phyloP scores from a whole-genome alignment of 208 protist genomes.

The Tritrichomonas musculus region DNA sequence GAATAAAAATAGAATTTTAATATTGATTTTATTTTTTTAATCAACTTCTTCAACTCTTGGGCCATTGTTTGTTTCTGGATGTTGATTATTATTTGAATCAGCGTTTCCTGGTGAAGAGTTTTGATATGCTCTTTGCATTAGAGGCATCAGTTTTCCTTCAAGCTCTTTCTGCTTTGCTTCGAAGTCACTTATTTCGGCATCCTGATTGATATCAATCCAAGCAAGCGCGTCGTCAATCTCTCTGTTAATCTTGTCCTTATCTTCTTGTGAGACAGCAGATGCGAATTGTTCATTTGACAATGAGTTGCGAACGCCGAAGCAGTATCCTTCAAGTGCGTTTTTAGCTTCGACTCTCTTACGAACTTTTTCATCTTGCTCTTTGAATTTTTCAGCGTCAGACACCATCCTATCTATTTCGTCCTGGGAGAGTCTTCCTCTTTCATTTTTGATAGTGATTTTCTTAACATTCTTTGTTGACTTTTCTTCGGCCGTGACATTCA shows the following conservation, averaged over 20 bases:
- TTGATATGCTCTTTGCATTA: not conserved
- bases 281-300: not conserved
- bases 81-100: not conserved
- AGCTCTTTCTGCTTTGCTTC: not conserved
- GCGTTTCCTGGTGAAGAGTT: not conserved
- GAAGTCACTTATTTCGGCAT: not conserved
- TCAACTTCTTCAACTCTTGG: not conserved
- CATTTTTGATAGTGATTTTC: too few relatives aligned
- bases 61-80: not conserved
- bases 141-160: not conserved
- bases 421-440: conserved; percentile 78
- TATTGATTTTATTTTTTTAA: too few relatives aligned
- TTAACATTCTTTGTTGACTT: conserved; percentile 50
- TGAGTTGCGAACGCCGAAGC: not conserved
- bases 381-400: not conserved
- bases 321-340: too few relatives aligned
- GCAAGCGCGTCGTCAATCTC: not conserved
- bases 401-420: conserved; percentile 61
- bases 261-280: not conserved
- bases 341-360: too few relatives aligned
- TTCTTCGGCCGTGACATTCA: conserved; percentile 86
- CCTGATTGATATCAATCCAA: not conserved
- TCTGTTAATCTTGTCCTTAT: not conserved
- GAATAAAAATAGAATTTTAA: too few relatives aligned
- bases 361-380: too few relatives aligned